phyloP scores from a whole-genome alignment of 1,284 basidiomycete species.

The Heterobasidion annosum region DNA sequence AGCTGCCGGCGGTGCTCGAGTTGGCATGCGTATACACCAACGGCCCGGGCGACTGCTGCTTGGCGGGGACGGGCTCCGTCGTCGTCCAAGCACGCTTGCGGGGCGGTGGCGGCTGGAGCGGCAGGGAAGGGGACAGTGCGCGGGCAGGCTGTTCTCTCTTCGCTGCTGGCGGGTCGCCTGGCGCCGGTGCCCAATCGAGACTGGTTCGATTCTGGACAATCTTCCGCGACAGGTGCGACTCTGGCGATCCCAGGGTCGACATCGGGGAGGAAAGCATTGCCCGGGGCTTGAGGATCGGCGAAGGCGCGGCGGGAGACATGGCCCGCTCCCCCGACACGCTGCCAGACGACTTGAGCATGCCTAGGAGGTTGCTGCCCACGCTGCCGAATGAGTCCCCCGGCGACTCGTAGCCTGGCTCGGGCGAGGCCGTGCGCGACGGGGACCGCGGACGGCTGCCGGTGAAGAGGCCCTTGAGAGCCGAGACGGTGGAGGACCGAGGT shows the following conservation, averaged over 20 bases:
- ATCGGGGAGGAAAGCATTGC: conserved; percentile 11
- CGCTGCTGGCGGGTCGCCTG: too few relatives aligned
- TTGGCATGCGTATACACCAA: conserved; percentile 23
- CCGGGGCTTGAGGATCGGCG: conserved; percentile 12
- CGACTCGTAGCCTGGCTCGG: conserved; percentile 2
- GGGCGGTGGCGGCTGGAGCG: conserved; percentile 58
- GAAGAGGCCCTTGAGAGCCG: conserved; percentile 53
- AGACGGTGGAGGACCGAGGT: conserved; percentile 24
- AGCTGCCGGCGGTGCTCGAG: conserved; percentile 25
- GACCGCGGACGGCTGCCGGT: conserved; percentile 35
- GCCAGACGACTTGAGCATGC: conserved; percentile 32
- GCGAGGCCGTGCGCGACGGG: conserved; percentile 39
- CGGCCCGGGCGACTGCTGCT: conserved; percentile 2
- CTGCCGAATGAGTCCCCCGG: conserved; percentile 43
- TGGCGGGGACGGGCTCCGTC: conserved; percentile 11
- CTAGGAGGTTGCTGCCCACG: conserved; percentile 43
- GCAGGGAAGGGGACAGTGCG: conserved; percentile 29
- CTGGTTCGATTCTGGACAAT: conserved; percentile 37
- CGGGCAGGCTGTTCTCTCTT: conserved; percentile 11
- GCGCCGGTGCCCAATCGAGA: conserved; percentile 9
- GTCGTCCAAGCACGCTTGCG: conserved; percentile 43
- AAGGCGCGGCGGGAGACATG: conserved; percentile 15
- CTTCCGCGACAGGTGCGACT: conserved; percentile 30
- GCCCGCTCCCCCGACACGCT: conserved; percentile 20
- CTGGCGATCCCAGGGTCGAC: conserved; percentile 6